phyloP scores from a whole-genome alignment of 2,329 filamentous ascomycete genomes.

The Xylaria arbuscula region DNA sequence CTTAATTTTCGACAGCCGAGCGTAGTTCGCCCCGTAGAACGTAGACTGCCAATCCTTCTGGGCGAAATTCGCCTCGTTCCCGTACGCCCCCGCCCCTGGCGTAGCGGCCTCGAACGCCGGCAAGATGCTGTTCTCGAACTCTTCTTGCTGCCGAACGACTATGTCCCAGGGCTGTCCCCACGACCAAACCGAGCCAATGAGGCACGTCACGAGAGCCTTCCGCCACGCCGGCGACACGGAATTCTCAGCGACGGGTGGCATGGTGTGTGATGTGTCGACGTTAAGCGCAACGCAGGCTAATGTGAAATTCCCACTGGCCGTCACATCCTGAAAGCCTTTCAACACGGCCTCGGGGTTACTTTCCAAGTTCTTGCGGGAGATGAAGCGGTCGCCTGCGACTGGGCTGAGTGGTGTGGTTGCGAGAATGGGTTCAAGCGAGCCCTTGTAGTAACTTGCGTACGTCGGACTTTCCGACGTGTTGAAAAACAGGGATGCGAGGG shows the following conservation, averaged over 20 bases:
- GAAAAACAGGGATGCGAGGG: no score
- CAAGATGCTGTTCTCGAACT: slow-evolving; percentile 35
- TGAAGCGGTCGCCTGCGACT: no score
- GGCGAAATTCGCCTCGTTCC: slow-evolving; percentile 64
- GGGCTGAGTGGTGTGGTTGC: no score
- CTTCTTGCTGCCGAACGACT: slow-evolving; percentile 24
- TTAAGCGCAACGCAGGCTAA: slow-evolving; percentile 46
- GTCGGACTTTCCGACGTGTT: no score
- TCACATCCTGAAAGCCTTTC: slow-evolving; percentile 51
- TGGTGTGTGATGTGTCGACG: slow-evolving; percentile 42
- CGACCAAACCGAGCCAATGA: slow-evolving; percentile 12
- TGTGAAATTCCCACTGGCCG: slow-evolving; percentile 50
- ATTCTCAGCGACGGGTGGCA: no score
- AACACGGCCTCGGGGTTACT: no score
- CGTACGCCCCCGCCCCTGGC: slow-evolving; percentile 57
- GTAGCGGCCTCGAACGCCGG: slow-evolving; percentile 37
- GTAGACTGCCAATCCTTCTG: slow-evolving; percentile 57
- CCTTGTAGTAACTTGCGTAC: no score
- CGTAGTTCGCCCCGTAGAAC: slow-evolving; percentile 62
- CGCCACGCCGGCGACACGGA: slow-evolving; percentile 24
- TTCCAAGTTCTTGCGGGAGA: no score
- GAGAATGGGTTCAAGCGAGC: no score
- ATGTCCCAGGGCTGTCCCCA: slow-evolving; percentile 2
- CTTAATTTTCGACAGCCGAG: slow-evolving; percentile 53
- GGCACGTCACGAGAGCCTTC: not conserved